These are phyloP conservation scores for Phialophora verrucosa DNA, from an alignment of 2,329 filamentous ascomycete genomes.

Conservation along the genomic window DNA sequence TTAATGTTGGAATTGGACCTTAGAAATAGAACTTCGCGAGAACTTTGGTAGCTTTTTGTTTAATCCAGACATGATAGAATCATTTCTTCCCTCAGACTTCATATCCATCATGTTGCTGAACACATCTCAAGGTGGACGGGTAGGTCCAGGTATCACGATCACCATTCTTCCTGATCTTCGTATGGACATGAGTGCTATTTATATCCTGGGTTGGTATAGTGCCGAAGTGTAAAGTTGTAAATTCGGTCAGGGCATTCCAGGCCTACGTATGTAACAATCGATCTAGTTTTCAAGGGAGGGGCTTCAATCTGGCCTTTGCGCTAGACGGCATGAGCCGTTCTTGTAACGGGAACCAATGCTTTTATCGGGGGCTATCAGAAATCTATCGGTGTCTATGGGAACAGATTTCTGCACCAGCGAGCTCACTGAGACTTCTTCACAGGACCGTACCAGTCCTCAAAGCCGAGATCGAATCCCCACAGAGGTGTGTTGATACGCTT, in stretches of 20 bases:
- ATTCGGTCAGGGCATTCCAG: neutral
- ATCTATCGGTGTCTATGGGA: neutral
- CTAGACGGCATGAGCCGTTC: neutral
- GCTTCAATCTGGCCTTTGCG: neutral
- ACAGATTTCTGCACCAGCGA: neutral
- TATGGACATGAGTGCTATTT: too few species aligned
- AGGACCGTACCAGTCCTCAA: conserved; percentile 41
- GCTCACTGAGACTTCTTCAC: neutral
- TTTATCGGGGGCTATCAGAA: neutral
- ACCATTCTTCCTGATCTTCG: too few species aligned
- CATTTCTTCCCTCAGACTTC: neutral
- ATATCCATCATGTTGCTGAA: too few species aligned
- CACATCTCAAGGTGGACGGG: too few species aligned
- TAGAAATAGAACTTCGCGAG: neutral
- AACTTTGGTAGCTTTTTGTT: neutral
- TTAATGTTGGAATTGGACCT: neutral
- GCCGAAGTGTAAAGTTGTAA: neutral
- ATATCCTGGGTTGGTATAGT: too few species aligned
- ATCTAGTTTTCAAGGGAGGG: neutral
- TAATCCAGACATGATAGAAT: too few species aligned
- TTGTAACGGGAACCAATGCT: neutral
- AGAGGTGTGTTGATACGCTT: conserved; percentile 46
- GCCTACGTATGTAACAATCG: neutral
- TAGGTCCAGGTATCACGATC: too few species aligned
- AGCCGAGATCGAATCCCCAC: conserved; percentile 44